Evolutionary conservation across 306 rosid species (phyloP), one percentile per base, ranked within the genome.

Genomic region (Cicer judaicum): DNA sequence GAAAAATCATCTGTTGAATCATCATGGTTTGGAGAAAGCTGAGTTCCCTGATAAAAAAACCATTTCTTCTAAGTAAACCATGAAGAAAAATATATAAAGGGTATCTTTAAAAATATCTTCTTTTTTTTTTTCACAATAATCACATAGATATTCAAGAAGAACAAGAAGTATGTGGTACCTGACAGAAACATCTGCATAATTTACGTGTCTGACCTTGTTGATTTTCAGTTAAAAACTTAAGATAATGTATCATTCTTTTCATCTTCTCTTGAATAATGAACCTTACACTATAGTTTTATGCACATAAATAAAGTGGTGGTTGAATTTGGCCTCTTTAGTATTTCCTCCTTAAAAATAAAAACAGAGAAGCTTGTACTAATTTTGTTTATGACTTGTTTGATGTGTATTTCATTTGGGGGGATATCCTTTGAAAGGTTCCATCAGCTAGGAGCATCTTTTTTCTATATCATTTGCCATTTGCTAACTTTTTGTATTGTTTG

Each of bases 21-120:
- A 50, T 77, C 64, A 1, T 46, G 56, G 7, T 78, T 84, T 7
- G 91, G 86, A 16, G 93, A 87, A 19, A 87, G 80, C n/a, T 84
- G 77, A 13, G 84, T 76, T 5, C 90, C 89, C 87, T 87, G 80
- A 73, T 83, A 81, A 82, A 85, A 29, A 29, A 3, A 70, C 56
- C 84, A 85, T 65, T 68, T 40, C 36, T 29, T 29, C 36, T 29
- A 4, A 29, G 5, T 3, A 29, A 29, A 76, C 46, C 85, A 76
- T 65, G 21, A 75, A 70, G 49, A 64, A 34, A 60, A 60, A 60
- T 60, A 38, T 70, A 56, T 50, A 47, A 63, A 78, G 74, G 74
- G 61, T 55, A 78, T 73, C 52, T 74, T 48, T 43, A 57, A 46
- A 43, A 68, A 6, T 29, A 29, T 3, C 5, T 29, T 21, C 10